phyloP scores from a whole-genome alignment of 2,329 filamentous ascomycete species.

The Chaetomium sp. region DNA sequence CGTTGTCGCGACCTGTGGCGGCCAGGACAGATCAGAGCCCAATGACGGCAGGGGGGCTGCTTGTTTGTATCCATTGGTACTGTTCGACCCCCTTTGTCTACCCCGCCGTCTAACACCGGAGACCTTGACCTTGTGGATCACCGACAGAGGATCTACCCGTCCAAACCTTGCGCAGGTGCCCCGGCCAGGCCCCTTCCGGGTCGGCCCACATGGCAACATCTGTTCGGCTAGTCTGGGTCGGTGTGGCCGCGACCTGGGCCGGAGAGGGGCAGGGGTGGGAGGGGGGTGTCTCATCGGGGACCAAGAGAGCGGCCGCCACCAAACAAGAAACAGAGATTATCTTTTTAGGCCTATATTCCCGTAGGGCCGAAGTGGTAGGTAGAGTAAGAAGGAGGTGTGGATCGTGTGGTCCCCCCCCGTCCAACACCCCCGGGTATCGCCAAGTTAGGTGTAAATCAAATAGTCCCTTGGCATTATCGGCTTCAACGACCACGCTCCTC shows the following conservation, averaged over 20 bases:
- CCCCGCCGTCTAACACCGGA: conserved; percentile 24
- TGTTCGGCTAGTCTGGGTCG: conserved; percentile 32
- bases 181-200: conserved; percentile 31
- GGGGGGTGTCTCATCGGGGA: conserved; percentile 10
- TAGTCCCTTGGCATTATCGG: conserved; percentile 20
- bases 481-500: neutral
- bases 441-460: conserved; percentile 15
- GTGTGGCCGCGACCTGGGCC: conserved; percentile 31
- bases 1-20: conserved; percentile 28
- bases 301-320: conserved; percentile 24
- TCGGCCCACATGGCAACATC: conserved; percentile 35
- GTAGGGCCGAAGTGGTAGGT: neutral
- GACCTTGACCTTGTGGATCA: conserved; percentile 20
- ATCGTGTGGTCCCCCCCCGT: neutral
- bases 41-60: neutral
- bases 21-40: conserved; percentile 15
- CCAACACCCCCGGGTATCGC: neutral
- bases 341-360: conserved; percentile 23
- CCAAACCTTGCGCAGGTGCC: conserved; percentile 24
- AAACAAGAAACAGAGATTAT: conserved; percentile 29
- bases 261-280: conserved; percentile 7
- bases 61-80: conserved; percentile 14
- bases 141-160: conserved; percentile 32
- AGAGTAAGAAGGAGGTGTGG: neutral
- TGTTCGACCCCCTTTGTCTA: neutral